phyloP scores from a whole-genome alignment of 768 basidiomycete species.

The Panaeolus cyanescens region DNA sequence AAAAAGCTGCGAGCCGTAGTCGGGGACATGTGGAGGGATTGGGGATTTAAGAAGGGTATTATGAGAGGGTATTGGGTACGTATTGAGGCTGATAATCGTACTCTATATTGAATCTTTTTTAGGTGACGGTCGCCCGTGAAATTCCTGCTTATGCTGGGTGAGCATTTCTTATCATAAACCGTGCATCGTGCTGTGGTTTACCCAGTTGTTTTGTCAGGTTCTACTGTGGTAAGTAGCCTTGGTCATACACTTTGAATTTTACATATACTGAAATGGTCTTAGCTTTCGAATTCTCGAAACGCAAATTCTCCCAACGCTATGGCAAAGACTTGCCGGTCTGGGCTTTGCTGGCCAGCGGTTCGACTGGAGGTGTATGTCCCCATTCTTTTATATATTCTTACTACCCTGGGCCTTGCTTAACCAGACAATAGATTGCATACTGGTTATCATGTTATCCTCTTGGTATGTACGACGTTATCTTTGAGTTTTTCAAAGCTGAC shows the following conservation, averaged over 20 bases:
- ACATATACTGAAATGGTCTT: conserved; percentile 8
- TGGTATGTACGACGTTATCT: conserved; percentile 39
- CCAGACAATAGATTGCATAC: conserved; percentile 64
- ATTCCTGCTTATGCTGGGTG: conserved; percentile 96
- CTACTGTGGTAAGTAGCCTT: conserved; percentile 54
- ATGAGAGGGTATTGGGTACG: conserved; percentile 97
- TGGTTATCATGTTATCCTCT: conserved; percentile 95
- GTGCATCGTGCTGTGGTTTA: neutral
- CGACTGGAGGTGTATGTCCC: conserved; percentile 73
- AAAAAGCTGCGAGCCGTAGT: conserved; percentile 74
- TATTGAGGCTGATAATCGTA: neutral
- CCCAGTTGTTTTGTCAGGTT: conserved; percentile 44
- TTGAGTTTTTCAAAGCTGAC: neutral
- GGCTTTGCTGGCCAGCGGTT: conserved; percentile 81
- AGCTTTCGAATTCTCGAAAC: conserved; percentile 92
- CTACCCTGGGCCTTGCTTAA: conserved; percentile 5
- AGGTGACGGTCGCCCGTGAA: conserved; percentile 91
- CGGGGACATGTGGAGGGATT: conserved; percentile 82
- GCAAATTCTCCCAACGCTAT: conserved; percentile 64
- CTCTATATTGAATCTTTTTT: conserved; percentile 3
- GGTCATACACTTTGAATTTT: neutral
- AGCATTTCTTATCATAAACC: conserved; percentile 21
- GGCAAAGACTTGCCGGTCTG: conserved; percentile 78
- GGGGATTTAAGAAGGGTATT: conserved; percentile 85
- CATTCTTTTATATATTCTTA: neutral